Evolutionary conservation across 2,329 filamentous ascomycete species (phyloP), one percentile per base, ranked within the genome.

Genomic region (Cladosporium sp.): DNA sequence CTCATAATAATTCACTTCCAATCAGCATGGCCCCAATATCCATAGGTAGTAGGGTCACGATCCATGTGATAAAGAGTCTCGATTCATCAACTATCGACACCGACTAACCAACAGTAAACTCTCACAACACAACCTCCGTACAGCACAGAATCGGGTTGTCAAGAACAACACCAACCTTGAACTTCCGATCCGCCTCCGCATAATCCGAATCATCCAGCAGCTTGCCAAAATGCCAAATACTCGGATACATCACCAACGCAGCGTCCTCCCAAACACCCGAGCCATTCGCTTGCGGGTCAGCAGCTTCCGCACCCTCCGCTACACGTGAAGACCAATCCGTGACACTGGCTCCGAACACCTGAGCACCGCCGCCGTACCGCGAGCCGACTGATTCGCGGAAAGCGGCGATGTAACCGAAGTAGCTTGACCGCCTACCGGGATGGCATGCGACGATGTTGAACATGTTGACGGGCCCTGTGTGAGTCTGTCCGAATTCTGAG

Each of bases 221-320:
- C 59, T 71, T 71, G 3, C 58, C 69, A 51, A 72, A 72, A 67
- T 72, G 71, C 71, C 71, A 71, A 26, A 71, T 61, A 61, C 66
- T 68, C 36, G 70, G 71, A 60, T 72, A 72, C 61, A 60, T 65
- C 41, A 71, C 67, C 59, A 72, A 57, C 1, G 67, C 68, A 15
- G 49, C 36, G 52, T 71, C 69, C 49, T 71, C 68, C 71, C 71
- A 72, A 11, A 63, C 66, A 2, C 64, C 60, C 47, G 61, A 51
- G 1, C 51, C 65, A 7, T 47, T 59, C 38, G 61, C 55, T 47
- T 68, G 55, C 12, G 67, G 65, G 24, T 58, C 66, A 34, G 68
- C 67, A 21, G 52, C 65, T n/a, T 65, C 24, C 32, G 32, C 36
- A 38, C 55, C 63, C 49, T 54, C 63, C n/a, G 57, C 55, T 28